A percentile compares a stretch with the other conserved stretches of the same genome.
Evolutionary conservation across 306 rosid genomes (phyloP).

Genomic region (Pachyrhizus erosus): DNA sequence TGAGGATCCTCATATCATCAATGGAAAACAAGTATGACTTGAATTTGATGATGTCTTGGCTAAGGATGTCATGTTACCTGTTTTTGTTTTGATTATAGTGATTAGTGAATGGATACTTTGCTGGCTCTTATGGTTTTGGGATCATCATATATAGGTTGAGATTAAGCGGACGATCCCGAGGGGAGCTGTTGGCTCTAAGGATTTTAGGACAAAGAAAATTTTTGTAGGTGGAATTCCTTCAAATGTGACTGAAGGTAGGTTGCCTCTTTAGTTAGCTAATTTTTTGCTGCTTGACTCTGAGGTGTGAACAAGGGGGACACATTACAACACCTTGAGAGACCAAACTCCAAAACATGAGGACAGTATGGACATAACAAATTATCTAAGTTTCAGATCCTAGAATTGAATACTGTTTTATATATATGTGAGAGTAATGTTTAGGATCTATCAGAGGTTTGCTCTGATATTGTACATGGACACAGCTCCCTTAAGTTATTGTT

Average conservation of each 20-base stretch:
- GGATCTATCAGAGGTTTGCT: constrained; percentile 29
- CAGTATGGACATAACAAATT: constrained; percentile 9
- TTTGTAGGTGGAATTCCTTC: constrained; percentile 97
- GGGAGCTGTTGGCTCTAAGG: constrained; percentile 83
- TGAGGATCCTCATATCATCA: constrained; percentile 79
- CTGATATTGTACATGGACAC: constrained; percentile 22
- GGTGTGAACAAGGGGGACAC: constrained; percentile 37
- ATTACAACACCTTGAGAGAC: constrained; percentile 39
- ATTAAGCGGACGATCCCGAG: constrained; percentile 96
- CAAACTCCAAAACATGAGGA: constrained; percentile 22
- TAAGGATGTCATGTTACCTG: constrained; percentile 39
- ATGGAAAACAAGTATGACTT: constrained; percentile 77
- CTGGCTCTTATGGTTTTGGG: constrained; percentile 49
- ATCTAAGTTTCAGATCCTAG: constrained; percentile 31
- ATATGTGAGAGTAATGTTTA: constrained; percentile 11
- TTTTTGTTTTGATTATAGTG: constrained; percentile 30
- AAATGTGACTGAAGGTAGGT: constrained; percentile 81
- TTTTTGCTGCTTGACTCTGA: constrained; percentile 30
- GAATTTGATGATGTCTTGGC: constrained; percentile 30
- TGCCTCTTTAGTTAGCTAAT: constrained; percentile 34
- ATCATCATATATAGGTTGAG: constrained; percentile 66
- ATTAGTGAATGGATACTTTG: constrained; percentile 36
- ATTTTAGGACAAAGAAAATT: constrained; percentile 90
- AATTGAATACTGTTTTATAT: constrained; percentile 1
- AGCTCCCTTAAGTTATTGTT: background rate